Conservation (phyloP, 2,329 filamentous ascomycete species). For the Trichophyton schoenleinii region DNA sequence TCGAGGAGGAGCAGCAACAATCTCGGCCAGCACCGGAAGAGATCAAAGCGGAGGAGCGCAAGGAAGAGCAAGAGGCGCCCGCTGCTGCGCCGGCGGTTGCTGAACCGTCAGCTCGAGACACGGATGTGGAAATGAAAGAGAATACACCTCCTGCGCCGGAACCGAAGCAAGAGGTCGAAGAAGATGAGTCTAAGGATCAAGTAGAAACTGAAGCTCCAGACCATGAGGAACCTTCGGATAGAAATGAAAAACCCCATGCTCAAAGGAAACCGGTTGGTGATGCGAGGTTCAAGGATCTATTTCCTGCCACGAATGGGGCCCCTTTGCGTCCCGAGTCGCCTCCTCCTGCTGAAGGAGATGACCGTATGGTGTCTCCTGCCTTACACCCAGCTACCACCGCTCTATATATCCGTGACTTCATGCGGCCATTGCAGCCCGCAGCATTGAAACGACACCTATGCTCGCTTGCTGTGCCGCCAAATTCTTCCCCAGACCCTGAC, state of each 20-base stretch:
- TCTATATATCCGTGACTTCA: conserved; percentile 81
- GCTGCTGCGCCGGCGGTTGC: background rate
- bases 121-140: conserved; percentile 2
- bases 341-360: conserved; percentile 26
- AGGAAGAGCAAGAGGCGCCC: background rate
- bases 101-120: background rate
- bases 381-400: conserved; percentile 61
- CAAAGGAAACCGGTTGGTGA: conserved; percentile 26
- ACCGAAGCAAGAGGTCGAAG: background rate
- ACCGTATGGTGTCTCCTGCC: conserved; percentile 40
- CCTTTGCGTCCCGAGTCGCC: conserved; percentile 18
- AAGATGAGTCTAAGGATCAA: conserved; percentile 6
- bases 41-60: background rate
- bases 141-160: conserved; percentile 1
- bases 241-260: conserved; percentile 16
- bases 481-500: conserved; percentile 39
- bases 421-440: conserved; percentile 65
- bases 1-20: conserved; percentile 23
- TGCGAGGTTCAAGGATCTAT: conserved; percentile 40
- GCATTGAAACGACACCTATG: conserved; percentile 57
- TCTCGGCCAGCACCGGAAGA: background rate
- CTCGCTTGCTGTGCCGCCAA: conserved; percentile 51
- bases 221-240: conserved; percentile 14
- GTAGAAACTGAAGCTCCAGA: conserved; percentile 2
- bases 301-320: conserved; percentile 22